A percentile compares a stretch with the other conserved stretches of the same genome.
Evolutionary conservation across 345 rosid genomes (phyloP).

Genomic region (Lepidium aucheri): DNA sequence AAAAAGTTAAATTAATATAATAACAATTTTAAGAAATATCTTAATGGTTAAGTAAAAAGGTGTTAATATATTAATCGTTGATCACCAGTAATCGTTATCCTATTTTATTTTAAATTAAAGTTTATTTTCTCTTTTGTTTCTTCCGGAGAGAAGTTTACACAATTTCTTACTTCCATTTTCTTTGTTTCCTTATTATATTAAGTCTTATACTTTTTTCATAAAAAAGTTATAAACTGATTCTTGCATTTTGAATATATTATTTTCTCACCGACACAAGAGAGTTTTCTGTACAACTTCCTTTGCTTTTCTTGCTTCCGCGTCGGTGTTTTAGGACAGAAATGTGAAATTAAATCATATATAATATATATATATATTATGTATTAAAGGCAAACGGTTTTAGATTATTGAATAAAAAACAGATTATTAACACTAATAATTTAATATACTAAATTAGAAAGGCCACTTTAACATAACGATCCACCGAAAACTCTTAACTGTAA

Average conservation of each 20-base stretch:
- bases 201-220: not conserved
- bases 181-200: not conserved
- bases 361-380: no score
- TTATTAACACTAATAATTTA: not conserved
- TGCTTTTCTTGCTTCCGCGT: not conserved
- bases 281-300: not conserved
- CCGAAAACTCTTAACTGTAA: not conserved
- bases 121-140: not conserved
- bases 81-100: not conserved
- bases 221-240: not conserved
- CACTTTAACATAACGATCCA: not conserved
- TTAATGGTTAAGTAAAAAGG: no score
- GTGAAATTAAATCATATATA: not conserved
- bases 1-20: no score
- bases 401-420: not conserved
- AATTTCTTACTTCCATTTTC: not conserved
- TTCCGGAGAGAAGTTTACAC: not conserved
- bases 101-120: not conserved
- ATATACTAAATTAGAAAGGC: not conserved
- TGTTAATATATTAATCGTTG: not conserved
- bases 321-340: not conserved
- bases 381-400: not conserved
- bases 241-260: not conserved
- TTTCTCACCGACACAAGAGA: constrained; percentile 3
- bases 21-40: no score